Conservation (phyloP, 1,284 basidiomycete genomes). For the Leccinum subspadiceum region DNA sequence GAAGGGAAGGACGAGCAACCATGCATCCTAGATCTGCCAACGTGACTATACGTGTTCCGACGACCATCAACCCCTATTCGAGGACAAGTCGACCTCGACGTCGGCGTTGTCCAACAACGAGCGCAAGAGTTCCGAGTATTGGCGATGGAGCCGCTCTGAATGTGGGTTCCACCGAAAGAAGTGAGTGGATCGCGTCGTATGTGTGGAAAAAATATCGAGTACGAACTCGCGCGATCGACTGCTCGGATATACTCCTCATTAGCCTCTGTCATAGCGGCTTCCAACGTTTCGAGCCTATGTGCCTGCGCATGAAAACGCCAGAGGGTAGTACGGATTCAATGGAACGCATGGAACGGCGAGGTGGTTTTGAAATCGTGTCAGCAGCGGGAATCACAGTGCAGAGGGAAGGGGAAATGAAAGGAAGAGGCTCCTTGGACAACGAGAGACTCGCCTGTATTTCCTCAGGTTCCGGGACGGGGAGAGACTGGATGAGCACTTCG, state of each 20-base stretch:
- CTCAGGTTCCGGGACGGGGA: conserved; percentile 73
- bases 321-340: not conserved
- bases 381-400: not conserved
- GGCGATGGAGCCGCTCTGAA: conserved; percentile 57
- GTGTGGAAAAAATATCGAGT: not conserved
- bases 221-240: conserved; percentile 72
- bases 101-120: conserved; percentile 60
- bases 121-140: conserved; percentile 58
- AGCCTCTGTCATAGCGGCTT: conserved; percentile 64
- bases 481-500: conserved; percentile 72
- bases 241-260: conserved; percentile 74
- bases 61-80: not conserved
- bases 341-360: not conserved
- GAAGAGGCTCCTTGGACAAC: not conserved
- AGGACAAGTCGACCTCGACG: conserved; percentile 27
- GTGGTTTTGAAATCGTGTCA: not conserved
- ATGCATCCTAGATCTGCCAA: not conserved
- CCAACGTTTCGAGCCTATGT: conserved; percentile 56
- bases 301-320: conserved; percentile 44
- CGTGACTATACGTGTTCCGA: not conserved
- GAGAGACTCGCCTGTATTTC: conserved; percentile 57
- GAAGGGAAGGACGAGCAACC: not conserved
- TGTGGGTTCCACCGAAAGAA: not conserved
- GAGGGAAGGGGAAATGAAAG: not conserved
- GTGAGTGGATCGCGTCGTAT: not conserved